Evolutionary conservation across 2,329 filamentous ascomycete genomes (phyloP).

Genomic region (Venturia carpophila): DNA sequence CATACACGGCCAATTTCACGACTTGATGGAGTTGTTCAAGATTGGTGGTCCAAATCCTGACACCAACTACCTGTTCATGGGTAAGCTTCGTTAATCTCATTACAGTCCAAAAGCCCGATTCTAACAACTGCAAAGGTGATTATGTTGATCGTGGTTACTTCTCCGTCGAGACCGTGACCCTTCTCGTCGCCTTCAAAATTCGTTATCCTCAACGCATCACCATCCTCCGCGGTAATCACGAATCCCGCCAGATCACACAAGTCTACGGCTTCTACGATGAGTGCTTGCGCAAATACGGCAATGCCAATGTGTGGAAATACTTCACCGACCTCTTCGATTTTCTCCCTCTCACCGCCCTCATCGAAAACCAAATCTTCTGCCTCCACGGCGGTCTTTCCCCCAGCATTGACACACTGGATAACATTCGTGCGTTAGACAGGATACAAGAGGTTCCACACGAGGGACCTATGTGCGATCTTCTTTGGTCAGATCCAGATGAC

Average conservation of each 20-base stretch:
- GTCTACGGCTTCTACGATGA: slow-evolving; percentile 76
- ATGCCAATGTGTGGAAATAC: slow-evolving; percentile 70
- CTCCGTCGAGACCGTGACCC: slow-evolving; percentile 94
- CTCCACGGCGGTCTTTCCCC: slow-evolving; percentile 65
- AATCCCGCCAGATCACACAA: slow-evolving; percentile 69
- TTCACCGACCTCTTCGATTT: slow-evolving; percentile 75
- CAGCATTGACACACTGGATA: slow-evolving; percentile 66
- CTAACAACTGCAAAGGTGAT: slow-evolving; percentile 55
- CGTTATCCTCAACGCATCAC: slow-evolving; percentile 97
- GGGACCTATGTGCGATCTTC: slow-evolving; percentile 67
- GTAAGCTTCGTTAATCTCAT: slow-evolving; percentile 42
- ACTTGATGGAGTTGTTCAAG: slow-evolving; percentile 98
- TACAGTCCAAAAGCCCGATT: not conserved
- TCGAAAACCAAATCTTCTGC: slow-evolving; percentile 66
- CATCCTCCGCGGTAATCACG: slow-evolving; percentile 88
- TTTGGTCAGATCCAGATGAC: slow-evolving; percentile 90
- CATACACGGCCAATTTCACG: slow-evolving; percentile 98
- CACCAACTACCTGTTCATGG: slow-evolving; percentile 99
- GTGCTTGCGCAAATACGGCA: slow-evolving; percentile 68
- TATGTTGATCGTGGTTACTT: slow-evolving; percentile 99
- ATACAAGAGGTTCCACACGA: slow-evolving; percentile 68
- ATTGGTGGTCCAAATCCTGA: slow-evolving; percentile 97
- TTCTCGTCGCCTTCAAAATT: slow-evolving; percentile 94
- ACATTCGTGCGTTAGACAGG: slow-evolving; percentile 47
- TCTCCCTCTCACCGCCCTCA: slow-evolving; percentile 63